Evolutionary conservation across 169 alveolate species (phyloP).

Genomic region (Plasmodium knowlesi): DNA sequence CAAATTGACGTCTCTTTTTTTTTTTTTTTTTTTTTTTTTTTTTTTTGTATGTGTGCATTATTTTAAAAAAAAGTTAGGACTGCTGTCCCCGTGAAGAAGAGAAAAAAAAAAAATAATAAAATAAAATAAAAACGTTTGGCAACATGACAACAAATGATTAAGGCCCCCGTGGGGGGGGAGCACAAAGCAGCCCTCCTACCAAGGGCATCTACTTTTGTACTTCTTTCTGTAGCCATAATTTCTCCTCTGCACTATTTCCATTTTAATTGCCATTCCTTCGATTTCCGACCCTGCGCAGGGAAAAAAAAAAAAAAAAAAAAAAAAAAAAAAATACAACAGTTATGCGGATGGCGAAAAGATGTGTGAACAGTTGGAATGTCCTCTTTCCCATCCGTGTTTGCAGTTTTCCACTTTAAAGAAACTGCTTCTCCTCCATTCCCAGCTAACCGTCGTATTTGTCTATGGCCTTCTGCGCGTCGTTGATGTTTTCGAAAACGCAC

Average conservation of each 20-base stretch:
- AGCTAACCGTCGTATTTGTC: conserved; percentile 72
- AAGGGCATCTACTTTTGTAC: conserved; percentile 68
- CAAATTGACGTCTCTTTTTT: not conserved
- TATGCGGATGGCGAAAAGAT: not conserved
- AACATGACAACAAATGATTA: not conserved
- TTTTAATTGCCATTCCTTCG: conserved; percentile 58
- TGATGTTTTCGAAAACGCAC: conserved; percentile 63
- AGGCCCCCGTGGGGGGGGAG: not conserved
- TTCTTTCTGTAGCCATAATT: conserved; percentile 53
- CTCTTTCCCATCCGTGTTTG: not conserved
- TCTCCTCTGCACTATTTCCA: conserved; percentile 60
- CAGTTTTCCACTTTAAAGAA: not conserved
- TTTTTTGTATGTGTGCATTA: not conserved
- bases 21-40: no score
- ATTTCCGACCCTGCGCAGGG: conserved; percentile 55
- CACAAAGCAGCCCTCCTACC: not conserved
- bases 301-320: not conserved
- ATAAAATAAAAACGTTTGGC: not conserved
- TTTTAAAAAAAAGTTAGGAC: not conserved
- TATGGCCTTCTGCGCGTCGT: conserved; percentile 71
- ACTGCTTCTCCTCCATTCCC: not conserved
- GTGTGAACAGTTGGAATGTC: conserved; percentile 15
- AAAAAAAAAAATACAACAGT: not conserved
- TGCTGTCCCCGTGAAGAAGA: not conserved
- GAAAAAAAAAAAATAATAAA: not conserved